phyloP scores from a whole-genome alignment of 257 asterid genomes.

The Capsicum chinense region DNA sequence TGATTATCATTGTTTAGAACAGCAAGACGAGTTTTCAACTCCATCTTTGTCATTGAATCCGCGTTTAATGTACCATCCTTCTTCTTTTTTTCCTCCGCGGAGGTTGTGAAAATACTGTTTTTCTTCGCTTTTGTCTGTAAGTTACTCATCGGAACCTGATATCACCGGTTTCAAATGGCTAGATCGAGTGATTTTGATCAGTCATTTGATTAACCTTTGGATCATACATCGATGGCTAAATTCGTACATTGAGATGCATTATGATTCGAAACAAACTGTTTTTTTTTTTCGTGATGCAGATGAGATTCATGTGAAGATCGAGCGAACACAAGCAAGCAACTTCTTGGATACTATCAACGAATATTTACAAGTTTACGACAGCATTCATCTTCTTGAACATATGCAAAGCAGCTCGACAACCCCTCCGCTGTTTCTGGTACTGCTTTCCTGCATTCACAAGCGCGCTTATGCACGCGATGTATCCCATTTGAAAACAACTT shows the following conservation, averaged over 20 bases:
- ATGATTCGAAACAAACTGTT: neutral
- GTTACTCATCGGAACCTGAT: neutral
- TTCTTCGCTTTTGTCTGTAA: neutral
- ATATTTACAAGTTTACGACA: neutral
- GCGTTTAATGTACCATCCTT: neutral
- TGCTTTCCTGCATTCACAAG: neutral
- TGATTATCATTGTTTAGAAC: neutral
- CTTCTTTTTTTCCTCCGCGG: neutral
- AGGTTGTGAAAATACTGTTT: neutral
- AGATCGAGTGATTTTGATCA: neutral
- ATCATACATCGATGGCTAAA: neutral
- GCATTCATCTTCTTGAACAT: neutral
- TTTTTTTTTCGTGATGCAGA: neutral
- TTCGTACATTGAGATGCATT: neutral
- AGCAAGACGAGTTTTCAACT: neutral
- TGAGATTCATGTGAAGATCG: neutral
- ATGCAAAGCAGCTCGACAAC: constrained; percentile 15
- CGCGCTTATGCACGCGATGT: neutral
- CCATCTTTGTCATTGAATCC: neutral
- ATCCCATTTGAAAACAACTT: neutral
- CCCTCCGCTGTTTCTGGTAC: neutral
- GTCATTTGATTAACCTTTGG: neutral
- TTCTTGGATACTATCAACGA: neutral
- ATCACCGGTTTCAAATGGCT: constrained; percentile 26
- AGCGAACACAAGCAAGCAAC: neutral